Evolutionary conservation across 257 asterid genomes (phyloP).

Genomic region (Solanum raphanifolium): DNA sequence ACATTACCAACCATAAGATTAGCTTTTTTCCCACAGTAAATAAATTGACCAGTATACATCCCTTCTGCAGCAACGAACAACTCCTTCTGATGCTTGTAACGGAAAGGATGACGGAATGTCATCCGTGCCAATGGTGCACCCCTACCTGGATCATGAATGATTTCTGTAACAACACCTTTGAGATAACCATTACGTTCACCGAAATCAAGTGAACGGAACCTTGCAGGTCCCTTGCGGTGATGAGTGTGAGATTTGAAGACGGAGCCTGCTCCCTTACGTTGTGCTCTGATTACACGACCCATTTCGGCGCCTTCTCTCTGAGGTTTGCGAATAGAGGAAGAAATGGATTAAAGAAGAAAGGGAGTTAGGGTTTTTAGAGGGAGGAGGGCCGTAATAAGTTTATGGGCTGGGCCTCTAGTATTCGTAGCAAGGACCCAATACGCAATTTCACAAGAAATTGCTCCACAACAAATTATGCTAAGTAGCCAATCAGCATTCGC

Average conservation of each 20-base stretch:
- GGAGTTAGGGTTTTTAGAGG: background rate
- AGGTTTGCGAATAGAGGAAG: background rate
- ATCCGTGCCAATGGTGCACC: slow-evolving; percentile 45
- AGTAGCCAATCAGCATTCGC: background rate
- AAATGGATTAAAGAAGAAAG: slow-evolving; percentile 6
- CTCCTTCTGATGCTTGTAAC: slow-evolving; percentile 54
- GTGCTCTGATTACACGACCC: slow-evolving; percentile 52
- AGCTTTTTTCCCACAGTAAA: slow-evolving; percentile 49
- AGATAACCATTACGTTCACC: slow-evolving; percentile 55
- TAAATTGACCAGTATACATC: slow-evolving; percentile 41
- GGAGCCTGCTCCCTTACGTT: slow-evolving; percentile 54
- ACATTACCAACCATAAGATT: slow-evolving; percentile 41
- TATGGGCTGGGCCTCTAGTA: background rate
- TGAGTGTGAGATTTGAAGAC: slow-evolving; percentile 55
- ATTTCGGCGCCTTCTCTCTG: slow-evolving; percentile 15
- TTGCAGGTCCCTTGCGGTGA: slow-evolving; percentile 53
- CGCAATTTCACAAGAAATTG: too few relatives aligned
- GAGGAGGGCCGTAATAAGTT: background rate
- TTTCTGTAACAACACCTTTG: slow-evolving; percentile 42
- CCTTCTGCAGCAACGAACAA: slow-evolving; percentile 56
- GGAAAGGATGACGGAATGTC: slow-evolving; percentile 56
- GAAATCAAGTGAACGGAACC: slow-evolving; percentile 44
- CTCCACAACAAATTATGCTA: background rate
- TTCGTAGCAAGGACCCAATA: background rate
- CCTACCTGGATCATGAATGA: slow-evolving; percentile 52